Conservation (phyloP, 371 early-diverging fungal species). For the Actinomortierella ambigua region DNA sequence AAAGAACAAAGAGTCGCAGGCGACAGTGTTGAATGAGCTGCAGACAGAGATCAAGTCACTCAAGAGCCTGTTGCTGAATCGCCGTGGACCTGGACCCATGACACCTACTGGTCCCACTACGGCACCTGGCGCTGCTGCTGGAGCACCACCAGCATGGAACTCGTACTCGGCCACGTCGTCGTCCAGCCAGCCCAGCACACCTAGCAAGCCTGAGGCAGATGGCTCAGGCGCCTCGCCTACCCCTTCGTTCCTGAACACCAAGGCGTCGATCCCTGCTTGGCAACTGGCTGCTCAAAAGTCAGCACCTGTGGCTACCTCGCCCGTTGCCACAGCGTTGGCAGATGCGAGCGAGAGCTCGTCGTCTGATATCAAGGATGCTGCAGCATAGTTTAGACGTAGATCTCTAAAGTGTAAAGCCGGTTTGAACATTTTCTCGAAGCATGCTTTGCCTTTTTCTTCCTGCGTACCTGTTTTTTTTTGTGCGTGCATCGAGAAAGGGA, state of each 20-base stretch:
- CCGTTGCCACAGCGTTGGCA: slow-evolving; percentile 5
- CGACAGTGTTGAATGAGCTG: slow-evolving; percentile 75
- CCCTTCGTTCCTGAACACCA: slow-evolving; percentile 32
- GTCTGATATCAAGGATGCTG: too few species aligned
- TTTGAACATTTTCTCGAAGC: too few species aligned
- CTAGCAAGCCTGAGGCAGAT: background rate
- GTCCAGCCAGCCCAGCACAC: background rate
- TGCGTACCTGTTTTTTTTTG: too few species aligned
- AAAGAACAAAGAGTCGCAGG: slow-evolving; percentile 74
- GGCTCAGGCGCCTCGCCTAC: slow-evolving; percentile 19
- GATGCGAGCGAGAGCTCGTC: slow-evolving; percentile 14
- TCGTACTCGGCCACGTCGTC: slow-evolving; percentile 12
- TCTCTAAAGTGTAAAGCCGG: too few species aligned
- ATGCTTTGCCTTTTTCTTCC: too few species aligned
- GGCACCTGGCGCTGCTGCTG: slow-evolving; percentile 8
- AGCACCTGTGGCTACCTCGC: slow-evolving; percentile 1
- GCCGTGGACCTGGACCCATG: slow-evolving; percentile 53
- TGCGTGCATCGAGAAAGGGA: too few species aligned
- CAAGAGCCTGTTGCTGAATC: slow-evolving; percentile 83
- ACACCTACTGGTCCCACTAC: slow-evolving; percentile 19
- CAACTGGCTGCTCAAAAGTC: slow-evolving; percentile 64
- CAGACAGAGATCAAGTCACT: slow-evolving; percentile 93
- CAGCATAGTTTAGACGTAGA: too few species aligned
- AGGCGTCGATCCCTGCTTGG: slow-evolving; percentile 78
- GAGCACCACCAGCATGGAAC: slow-evolving; percentile 16